These are phyloP conservation scores for Zangia roseola DNA, from an alignment of 768 basidiomycete genomes.

Conservation along the genomic window DNA sequence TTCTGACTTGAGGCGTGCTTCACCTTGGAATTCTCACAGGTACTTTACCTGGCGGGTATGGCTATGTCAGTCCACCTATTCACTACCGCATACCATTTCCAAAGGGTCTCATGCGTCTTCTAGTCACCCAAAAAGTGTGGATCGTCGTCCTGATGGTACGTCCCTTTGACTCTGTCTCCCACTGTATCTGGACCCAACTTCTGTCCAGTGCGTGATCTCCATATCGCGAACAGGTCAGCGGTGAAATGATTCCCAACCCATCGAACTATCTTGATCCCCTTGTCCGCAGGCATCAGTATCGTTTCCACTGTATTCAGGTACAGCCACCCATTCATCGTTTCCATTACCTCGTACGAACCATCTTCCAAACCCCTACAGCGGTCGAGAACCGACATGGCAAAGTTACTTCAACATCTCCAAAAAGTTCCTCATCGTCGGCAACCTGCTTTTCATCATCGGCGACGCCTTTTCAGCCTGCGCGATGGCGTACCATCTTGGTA, in stretches of 20 bases:
- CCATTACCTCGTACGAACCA: background rate
- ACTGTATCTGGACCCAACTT: background rate
- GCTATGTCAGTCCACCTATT: constrained; percentile 18
- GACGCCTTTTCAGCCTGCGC: constrained; percentile 20
- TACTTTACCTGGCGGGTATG: constrained; percentile 33
- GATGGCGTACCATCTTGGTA: constrained; percentile 25
- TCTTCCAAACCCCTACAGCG: constrained; percentile 3
- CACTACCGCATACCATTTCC: background rate
- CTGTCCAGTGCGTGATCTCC: constrained; percentile 14
- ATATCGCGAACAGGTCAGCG: constrained; percentile 20
- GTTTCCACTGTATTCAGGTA: constrained; percentile 17
- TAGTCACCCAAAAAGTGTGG: constrained; percentile 17
- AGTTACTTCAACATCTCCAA: background rate
- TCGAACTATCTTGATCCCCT: background rate
- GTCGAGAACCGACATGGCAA: constrained; percentile 8
- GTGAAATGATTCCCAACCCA: background rate
- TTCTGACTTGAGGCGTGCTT: background rate
- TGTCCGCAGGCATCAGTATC: constrained; percentile 17
- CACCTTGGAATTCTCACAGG: constrained; percentile 1
- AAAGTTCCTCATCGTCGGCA: constrained; percentile 18
- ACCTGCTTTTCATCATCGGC: constrained; percentile 24
- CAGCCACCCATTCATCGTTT: no score
- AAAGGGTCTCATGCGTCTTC: constrained; percentile 1
- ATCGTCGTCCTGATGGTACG: constrained; percentile 23
- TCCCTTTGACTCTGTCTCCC: background rate